A percentile compares a stretch with the other conserved stretches of the same genome.
Conservation (phyloP, 345 rosid species). For the Sapria himalayana region DNA sequence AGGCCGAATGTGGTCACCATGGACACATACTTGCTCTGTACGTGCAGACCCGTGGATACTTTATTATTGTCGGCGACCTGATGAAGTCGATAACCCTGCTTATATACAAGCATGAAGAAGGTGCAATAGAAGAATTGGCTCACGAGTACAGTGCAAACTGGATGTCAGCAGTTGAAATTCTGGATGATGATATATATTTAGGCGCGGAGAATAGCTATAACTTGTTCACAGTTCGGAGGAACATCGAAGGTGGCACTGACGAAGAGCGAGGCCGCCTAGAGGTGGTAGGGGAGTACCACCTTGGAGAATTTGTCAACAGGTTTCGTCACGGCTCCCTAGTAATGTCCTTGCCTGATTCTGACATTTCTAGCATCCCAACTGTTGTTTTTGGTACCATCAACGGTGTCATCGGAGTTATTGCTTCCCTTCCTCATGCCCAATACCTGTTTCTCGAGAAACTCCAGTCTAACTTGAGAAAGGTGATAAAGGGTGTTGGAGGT, state of each 20-base stretch:
- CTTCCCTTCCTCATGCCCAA: slow-evolving; percentile 70
- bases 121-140: slow-evolving; percentile 76
- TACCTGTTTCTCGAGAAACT: slow-evolving; percentile 61
- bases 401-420: slow-evolving; percentile 82
- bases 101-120: slow-evolving; percentile 92
- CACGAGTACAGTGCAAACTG: slow-evolving; percentile 77
- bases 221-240: slow-evolving; percentile 60
- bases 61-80: slow-evolving; percentile 83
- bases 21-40: slow-evolving; percentile 82
- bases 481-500: slow-evolving; percentile 91
- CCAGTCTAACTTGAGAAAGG: slow-evolving; percentile 54
- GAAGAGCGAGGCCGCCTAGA: slow-evolving; percentile 73
- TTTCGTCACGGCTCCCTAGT: slow-evolving; percentile 93
- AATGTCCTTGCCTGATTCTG: slow-evolving; percentile 80
- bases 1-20: slow-evolving; percentile 80
- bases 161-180: slow-evolving; percentile 91
- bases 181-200: slow-evolving; percentile 63
- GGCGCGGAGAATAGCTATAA: slow-evolving; percentile 76
- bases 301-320: slow-evolving; percentile 75
- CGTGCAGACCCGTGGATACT: slow-evolving; percentile 89
- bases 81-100: slow-evolving; percentile 82
- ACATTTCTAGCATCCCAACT: slow-evolving; percentile 70
- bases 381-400: slow-evolving; percentile 69
- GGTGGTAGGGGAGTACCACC: slow-evolving; percentile 80
- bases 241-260: slow-evolving; percentile 77